Evolutionary conservation across 192 early-diverging fungal genomes (phyloP), one percentile per base, ranked within the genome.

Genomic region (Coemansia sp.): DNA sequence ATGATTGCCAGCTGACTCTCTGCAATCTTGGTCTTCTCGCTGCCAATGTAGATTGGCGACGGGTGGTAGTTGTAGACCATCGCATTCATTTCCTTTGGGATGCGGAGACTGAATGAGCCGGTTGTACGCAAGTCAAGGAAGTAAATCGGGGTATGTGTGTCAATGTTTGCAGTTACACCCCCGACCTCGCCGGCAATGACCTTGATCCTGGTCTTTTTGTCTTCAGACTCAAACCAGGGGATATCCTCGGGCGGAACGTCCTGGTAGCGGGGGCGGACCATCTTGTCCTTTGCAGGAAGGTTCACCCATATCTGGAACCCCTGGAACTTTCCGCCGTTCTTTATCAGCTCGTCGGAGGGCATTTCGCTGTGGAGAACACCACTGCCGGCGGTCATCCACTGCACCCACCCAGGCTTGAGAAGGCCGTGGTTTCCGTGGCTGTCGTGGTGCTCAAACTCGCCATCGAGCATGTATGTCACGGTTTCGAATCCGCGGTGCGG

Each of bases 101-200:
- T 90, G 67, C 53, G 42, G 13, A 85, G 65, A 56, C 68, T 62
- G 70, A 71, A 85, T 52, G 64, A 68, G 52, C 77, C 84, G 26
- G 85, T 86, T 77, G 95, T 83, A 54, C 85, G 81, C 40, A 94
- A 79, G 66, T 97, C 92, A 19, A 94, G 78, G 69, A 91, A 92
- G 81, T 87, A 88, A 57, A 93, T 91, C 7, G 94, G 95, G 1
- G 89, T 92, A 42, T 88, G 80, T 3, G 95, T 94, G 49, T 87
- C 74, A 16, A 94, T 91, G 21, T 81, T 81, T 4, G 89, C 90
- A 49, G 86, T 77, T 13, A 88, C 82, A 38, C 86, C 93, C 65
- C 89, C 89, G 13, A 87, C 86, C 59, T 89, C 83, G n/a, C 95
- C 95, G 4, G 94, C 93, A 71, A 95, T 94, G 56, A 98, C 92